phyloP scores from a whole-genome alignment of 2,329 filamentous ascomycete species.

The Diplodia corticola region DNA sequence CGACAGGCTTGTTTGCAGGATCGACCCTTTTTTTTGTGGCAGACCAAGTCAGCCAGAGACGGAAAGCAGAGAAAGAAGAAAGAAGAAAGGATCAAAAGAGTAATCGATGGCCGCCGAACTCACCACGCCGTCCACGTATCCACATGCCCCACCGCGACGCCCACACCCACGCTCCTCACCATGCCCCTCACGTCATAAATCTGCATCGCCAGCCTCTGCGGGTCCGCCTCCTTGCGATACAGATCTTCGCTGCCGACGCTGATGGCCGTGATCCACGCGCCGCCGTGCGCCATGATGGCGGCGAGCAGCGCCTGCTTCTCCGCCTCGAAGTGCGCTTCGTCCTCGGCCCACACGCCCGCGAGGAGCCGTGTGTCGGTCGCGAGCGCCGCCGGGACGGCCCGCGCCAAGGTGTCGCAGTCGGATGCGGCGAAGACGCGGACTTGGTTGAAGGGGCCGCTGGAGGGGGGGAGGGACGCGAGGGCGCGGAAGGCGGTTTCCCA shows the following conservation, averaged over 20 bases:
- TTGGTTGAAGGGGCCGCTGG: constrained; percentile 29
- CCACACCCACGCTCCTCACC: constrained; percentile 20
- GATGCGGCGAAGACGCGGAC: constrained; percentile 32
- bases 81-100: no score
- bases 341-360: constrained; percentile 38
- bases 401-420: constrained; percentile 28
- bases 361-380: constrained; percentile 39
- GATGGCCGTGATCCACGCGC: constrained; percentile 38
- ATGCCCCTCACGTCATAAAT: constrained; percentile 36
- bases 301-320: constrained; percentile 37
- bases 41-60: constrained; percentile 68
- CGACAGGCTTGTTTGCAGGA: constrained; percentile 37
- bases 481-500: constrained; percentile 33
- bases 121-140: constrained; percentile 41
- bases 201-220: constrained; percentile 22
- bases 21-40: constrained; percentile 68
- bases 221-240: constrained; percentile 56
- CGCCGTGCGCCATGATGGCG: constrained; percentile 37
- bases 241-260: constrained; percentile 48
- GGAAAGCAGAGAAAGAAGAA: neutral
- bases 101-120: no score
- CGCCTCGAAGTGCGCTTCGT: constrained; percentile 34
- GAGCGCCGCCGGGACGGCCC: constrained; percentile 38
- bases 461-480: constrained; percentile 28
- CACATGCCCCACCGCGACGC: constrained; percentile 36